Conservation (phyloP, 2,329 filamentous ascomycete genomes). For the Penicillium aurantiogriseum region DNA sequence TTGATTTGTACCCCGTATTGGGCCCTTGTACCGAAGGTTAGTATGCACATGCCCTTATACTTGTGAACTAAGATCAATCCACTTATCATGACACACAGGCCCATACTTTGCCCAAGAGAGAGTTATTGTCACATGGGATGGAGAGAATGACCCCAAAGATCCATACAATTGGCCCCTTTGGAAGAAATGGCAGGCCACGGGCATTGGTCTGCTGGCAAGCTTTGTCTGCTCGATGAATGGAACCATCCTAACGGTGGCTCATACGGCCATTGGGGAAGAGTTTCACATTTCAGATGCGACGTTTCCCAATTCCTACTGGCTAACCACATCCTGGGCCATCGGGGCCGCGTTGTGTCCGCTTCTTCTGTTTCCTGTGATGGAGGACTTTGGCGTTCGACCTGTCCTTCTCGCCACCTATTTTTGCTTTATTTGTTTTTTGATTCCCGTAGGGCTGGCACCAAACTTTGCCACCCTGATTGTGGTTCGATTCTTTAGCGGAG, state of each 20-base stretch:
- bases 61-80: not conserved
- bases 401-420: not conserved
- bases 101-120: not conserved
- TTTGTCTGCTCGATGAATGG: not conserved
- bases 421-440: slow-evolving; percentile 20
- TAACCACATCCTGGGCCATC: not conserved
- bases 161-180: not conserved
- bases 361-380: not conserved
- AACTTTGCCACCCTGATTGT: slow-evolving; percentile 49
- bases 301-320: not conserved
- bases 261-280: not conserved
- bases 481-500: slow-evolving; percentile 46
- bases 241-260: not conserved
- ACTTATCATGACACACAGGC: not conserved
- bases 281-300: not conserved
- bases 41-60: not conserved
- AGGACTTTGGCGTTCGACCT: not conserved
- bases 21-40: not conserved
- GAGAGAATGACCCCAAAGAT: not conserved
- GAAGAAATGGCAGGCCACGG: not conserved
- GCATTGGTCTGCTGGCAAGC: not conserved
- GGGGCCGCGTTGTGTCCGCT: not conserved
- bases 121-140: not conserved
- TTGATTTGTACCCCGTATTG: not conserved
- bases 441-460: slow-evolving; percentile 44